phyloP scores from a whole-genome alignment of 257 asterid species.

The Penstemon newberryi region DNA sequence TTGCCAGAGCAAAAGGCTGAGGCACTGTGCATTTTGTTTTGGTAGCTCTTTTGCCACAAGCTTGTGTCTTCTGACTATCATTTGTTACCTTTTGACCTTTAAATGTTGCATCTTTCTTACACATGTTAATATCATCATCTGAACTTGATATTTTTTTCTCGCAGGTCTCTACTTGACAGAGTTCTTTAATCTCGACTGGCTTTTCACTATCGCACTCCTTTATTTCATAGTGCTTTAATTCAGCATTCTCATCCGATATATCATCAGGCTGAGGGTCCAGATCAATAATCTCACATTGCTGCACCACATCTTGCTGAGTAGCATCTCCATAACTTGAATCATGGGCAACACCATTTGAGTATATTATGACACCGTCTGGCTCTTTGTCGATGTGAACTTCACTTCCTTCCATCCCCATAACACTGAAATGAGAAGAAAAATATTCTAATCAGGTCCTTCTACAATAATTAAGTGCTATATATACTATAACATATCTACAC shows the following conservation, averaged over 20 bases:
- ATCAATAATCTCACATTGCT: conserved; percentile 36
- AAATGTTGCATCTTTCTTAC: conserved; percentile 32
- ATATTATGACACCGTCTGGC: conserved; percentile 50
- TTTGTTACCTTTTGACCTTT: conserved; percentile 37
- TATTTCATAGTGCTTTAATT: conserved; percentile 55
- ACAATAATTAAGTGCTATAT: conserved; percentile 8
- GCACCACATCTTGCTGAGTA: conserved; percentile 33
- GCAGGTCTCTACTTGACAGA: conserved; percentile 29
- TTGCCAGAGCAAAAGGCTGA: conserved; percentile 85
- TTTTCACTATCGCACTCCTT: conserved; percentile 63
- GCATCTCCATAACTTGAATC: conserved; percentile 32
- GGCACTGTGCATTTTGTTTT: conserved; percentile 72
- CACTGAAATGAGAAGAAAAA: conserved; percentile 35
- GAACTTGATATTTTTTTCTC: conserved; percentile 31
- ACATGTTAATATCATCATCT: conserved; percentile 24
- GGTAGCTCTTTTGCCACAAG: conserved; percentile 38
- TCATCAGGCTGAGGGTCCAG: conserved; percentile 40
- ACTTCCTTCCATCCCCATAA: conserved; percentile 63
- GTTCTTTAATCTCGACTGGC: conserved; percentile 37
- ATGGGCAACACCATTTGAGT: conserved; percentile 39
- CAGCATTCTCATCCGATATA: conserved; percentile 44
- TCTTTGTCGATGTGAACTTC: conserved; percentile 71
- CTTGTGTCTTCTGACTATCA: conserved; percentile 42
- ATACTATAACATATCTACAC: conserved; percentile 1
- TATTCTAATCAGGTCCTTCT: not conserved